Evolutionary conservation across 2,329 filamentous ascomycete genomes (phyloP).

Genomic region (Coccinonectria pachysandricola): DNA sequence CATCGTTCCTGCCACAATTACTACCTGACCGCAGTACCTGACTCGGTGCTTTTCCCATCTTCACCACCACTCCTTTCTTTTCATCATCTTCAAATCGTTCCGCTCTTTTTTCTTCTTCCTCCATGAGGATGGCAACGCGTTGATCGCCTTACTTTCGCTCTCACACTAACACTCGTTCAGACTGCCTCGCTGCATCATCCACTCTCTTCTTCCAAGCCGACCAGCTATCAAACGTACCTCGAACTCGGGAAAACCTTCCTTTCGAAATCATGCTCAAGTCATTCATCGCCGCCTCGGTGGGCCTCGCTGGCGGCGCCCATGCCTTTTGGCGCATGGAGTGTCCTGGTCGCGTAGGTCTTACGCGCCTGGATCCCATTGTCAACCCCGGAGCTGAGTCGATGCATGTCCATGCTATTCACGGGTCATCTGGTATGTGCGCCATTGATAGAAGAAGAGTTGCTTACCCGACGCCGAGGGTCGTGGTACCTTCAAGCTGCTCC

Average conservation of each 20-base stretch:
- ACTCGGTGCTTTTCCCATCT: too few relatives aligned
- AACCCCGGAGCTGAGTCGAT: conserved; percentile 45
- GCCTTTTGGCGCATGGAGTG: conserved; percentile 92
- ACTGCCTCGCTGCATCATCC: conserved; percentile 27
- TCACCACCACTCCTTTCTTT: too few relatives aligned
- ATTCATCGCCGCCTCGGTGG: conserved; percentile 21
- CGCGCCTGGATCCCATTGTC: conserved; percentile 69
- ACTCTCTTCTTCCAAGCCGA: conserved; percentile 17
- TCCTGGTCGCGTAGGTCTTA: conserved; percentile 56
- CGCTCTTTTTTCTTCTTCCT: too few relatives aligned
- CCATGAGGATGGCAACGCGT: too few relatives aligned
- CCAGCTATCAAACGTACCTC: conserved; percentile 4
- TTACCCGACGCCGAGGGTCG: too few relatives aligned
- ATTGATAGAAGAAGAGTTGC: too few relatives aligned
- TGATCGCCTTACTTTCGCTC: too few relatives aligned
- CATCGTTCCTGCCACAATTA: too few relatives aligned
- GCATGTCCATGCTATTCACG: conserved; percentile 69
- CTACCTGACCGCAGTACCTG: too few relatives aligned
- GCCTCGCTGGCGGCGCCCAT: conserved; percentile 31
- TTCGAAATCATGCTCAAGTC: conserved; percentile 24
- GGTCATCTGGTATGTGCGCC: conserved; percentile 57
- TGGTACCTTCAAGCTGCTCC: too few relatives aligned
- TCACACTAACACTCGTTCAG: conserved; percentile 15
- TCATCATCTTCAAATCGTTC: too few relatives aligned
- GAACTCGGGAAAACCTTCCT: conserved; percentile 19